phyloP scores from a whole-genome alignment of 441 rosid genomes.

The Adansonia grandidieri region DNA sequence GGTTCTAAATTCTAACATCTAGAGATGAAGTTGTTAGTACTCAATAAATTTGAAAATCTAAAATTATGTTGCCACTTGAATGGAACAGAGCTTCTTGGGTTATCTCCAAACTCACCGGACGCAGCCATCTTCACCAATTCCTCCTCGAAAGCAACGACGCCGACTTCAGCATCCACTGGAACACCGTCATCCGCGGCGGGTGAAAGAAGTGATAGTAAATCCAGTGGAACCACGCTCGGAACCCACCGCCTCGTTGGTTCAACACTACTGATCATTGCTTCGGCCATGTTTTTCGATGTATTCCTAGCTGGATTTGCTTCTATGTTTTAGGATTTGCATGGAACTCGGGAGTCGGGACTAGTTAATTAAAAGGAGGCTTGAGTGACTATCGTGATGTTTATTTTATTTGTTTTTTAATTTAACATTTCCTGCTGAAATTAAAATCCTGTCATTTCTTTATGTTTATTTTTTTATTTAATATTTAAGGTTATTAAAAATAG shows the following conservation, averaged over 20 bases:
- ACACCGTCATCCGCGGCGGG: slow-evolving; percentile 29
- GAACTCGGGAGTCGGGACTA: background rate
- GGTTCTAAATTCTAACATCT: no score
- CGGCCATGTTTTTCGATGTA: slow-evolving; percentile 34
- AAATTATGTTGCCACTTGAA: background rate
- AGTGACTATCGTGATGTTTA: background rate
- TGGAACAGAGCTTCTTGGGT: slow-evolving; percentile 71
- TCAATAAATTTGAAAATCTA: no score
- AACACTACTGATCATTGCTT: slow-evolving; percentile 27
- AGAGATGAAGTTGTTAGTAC: no score
- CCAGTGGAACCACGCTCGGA: slow-evolving; percentile 22
- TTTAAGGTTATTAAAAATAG: no score
- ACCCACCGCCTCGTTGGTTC: slow-evolving; percentile 14
- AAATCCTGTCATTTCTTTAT: background rate
- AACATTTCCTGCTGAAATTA: background rate
- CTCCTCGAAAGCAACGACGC: slow-evolving; percentile 38
- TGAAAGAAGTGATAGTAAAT: background rate
- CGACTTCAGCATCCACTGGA: slow-evolving; percentile 28
- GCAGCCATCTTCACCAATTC: slow-evolving; percentile 65
- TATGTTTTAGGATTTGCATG: background rate
- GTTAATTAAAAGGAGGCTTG: background rate
- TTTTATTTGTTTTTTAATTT: background rate
- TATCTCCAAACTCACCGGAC: slow-evolving; percentile 78
- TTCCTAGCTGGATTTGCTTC: slow-evolving; percentile 35
- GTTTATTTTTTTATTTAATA: background rate